Conservation (phyloP, 805 yeast species). For the Myxozyma monticola region DNA sequence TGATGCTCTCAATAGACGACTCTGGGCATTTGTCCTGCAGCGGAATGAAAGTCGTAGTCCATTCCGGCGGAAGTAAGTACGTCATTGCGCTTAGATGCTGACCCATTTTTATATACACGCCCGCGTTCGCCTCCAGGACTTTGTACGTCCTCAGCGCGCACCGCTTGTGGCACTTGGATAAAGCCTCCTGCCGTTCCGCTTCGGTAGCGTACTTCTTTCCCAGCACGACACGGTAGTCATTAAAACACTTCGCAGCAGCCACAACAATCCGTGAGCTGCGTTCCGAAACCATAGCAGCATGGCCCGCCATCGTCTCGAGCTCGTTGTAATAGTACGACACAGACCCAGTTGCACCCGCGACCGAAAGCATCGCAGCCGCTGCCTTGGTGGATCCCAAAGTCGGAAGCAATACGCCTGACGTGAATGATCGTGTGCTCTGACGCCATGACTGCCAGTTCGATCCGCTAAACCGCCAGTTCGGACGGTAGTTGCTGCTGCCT, state of each 20-base stretch:
- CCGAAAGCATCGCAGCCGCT: slow-evolving; percentile 6
- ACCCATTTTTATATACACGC: slow-evolving; percentile 89
- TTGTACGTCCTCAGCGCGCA: slow-evolving; percentile 78
- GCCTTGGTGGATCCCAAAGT: slow-evolving; percentile 6
- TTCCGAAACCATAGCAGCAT: slow-evolving; percentile 17
- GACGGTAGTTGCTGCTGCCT: too few species aligned
- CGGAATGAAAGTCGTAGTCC: slow-evolving; percentile 95
- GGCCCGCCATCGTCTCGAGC: slow-evolving; percentile 16
- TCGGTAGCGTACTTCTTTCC: slow-evolving; percentile 45
- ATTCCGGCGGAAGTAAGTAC: slow-evolving; percentile 83
- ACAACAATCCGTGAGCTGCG: slow-evolving; percentile 30
- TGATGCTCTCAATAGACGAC: slow-evolving; percentile 69
- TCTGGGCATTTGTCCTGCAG: slow-evolving; percentile 88
- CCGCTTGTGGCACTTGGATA: slow-evolving; percentile 64
- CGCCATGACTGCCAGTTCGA: too few species aligned
- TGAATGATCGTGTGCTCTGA: background rate
- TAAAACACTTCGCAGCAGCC: slow-evolving; percentile 74
- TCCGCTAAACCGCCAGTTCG: too few species aligned
- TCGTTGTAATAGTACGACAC: slow-evolving; percentile 21
- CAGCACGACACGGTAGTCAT: slow-evolving; percentile 62
- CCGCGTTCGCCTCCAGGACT: slow-evolving; percentile 85
- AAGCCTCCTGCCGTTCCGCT: slow-evolving; percentile 53
- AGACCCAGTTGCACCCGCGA: slow-evolving; percentile 18
- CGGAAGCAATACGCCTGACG: background rate
- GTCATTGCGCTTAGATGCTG: slow-evolving; percentile 93